A percentile compares a stretch with the other conserved stretches of the same genome.
Conservation (phyloP, 1,139 yeast species). For the Ashbya aceris region DNA sequence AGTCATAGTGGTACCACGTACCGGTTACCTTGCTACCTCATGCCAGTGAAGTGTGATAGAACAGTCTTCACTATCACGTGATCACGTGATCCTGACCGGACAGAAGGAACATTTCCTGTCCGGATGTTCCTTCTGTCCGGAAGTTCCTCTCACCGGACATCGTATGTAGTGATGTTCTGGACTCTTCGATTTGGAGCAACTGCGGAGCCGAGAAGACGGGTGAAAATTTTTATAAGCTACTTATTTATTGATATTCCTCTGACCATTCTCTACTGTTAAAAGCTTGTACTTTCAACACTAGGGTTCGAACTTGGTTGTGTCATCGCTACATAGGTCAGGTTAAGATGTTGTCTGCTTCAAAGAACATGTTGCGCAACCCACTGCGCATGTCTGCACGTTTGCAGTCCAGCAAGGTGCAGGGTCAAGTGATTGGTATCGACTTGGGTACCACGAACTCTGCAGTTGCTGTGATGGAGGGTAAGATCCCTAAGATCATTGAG, state of each 20-base stretch:
- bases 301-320: too few relatives aligned
- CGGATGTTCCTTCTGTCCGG: too few relatives aligned
- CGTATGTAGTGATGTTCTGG: neutral
- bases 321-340: neutral
- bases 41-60: too few relatives aligned
- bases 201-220: neutral
- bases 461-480: constrained; percentile 97
- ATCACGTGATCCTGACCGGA: too few relatives aligned
- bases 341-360: constrained; percentile 26
- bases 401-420: constrained; percentile 46
- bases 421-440: constrained; percentile 95
- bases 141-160: neutral
- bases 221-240: neutral
- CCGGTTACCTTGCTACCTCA: too few relatives aligned
- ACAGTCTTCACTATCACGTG: too few relatives aligned
- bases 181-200: neutral
- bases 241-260: too few relatives aligned
- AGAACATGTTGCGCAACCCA: constrained; percentile 21
- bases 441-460: constrained; percentile 99
- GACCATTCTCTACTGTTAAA: too few relatives aligned
- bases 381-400: constrained; percentile 28
- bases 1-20: neutral
- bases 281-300: too few relatives aligned
- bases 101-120: too few relatives aligned
- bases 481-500: constrained; percentile 91